Evolutionary conservation across 2,329 filamentous ascomycete species (phyloP).

Genomic region (Trichoderma aggressivum): DNA sequence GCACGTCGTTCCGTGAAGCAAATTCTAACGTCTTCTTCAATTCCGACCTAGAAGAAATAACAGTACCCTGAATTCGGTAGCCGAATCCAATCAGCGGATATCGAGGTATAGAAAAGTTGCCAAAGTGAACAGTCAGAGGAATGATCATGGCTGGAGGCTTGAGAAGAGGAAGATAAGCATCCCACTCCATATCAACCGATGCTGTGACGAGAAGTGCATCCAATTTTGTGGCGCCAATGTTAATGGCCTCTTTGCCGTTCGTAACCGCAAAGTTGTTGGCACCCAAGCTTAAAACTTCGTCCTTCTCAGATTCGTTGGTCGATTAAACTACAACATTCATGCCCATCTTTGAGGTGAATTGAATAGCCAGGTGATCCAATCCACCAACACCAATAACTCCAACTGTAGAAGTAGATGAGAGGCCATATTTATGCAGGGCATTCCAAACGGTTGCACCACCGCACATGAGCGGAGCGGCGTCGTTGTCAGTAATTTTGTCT

Average conservation of each 20-base stretch:
- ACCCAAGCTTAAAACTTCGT: neutral
- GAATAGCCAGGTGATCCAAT: neutral
- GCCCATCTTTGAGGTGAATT: neutral
- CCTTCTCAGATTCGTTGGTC: neutral
- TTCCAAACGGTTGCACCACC: neutral
- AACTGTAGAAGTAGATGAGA: neutral
- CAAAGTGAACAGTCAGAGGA: neutral
- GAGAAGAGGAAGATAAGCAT: neutral
- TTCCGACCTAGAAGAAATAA: neutral
- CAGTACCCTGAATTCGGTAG: neutral
- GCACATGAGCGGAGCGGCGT: neutral
- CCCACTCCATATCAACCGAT: neutral
- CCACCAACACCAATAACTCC: neutral
- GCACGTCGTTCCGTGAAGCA: neutral
- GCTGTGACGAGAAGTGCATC: neutral
- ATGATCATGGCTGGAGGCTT: neutral
- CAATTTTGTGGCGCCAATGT: neutral
- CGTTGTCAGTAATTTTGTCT: neutral
- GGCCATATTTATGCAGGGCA: neutral
- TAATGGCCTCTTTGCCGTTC: neutral
- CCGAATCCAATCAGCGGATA: neutral
- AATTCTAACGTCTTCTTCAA: neutral
- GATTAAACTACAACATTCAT: neutral
- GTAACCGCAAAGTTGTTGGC: neutral
- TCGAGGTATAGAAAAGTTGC: neutral